Percentiles rank a stretch among this genome's conserved stretches.
These are phyloP conservation scores for Hibiscus syriacus DNA, from an alignment of 345 rosid species.

Conservation along the genomic window DNA sequence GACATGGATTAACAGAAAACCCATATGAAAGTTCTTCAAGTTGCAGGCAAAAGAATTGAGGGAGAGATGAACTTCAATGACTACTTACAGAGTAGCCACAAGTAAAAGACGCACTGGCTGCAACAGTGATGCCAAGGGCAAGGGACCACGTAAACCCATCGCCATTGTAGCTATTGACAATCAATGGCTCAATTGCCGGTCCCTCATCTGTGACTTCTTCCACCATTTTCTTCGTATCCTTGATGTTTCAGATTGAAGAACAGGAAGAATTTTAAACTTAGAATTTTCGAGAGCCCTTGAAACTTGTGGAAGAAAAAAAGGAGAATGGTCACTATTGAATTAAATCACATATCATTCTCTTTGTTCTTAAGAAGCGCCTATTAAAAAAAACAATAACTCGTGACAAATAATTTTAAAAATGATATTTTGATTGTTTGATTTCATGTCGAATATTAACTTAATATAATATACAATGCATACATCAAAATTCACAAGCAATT, in stretches of 20 bases:
- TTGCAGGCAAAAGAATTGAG: background rate
- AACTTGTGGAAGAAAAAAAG: no score
- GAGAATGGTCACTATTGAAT: no score
- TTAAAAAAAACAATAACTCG: no score
- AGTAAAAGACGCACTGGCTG: background rate
- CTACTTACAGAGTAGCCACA: conserved; percentile 2
- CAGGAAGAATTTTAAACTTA: no score
- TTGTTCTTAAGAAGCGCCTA: no score
- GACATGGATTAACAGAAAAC: background rate
- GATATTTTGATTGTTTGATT: no score
- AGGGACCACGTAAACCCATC: background rate
- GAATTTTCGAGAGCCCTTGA: no score
- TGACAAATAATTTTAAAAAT: no score
- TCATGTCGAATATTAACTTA: no score
- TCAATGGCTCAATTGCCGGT: background rate
- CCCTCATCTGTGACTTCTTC: background rate
- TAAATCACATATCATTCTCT: no score
- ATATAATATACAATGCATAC: no score
- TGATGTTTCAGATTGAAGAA: background rate
- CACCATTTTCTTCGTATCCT: background rate
- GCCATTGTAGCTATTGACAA: background rate
- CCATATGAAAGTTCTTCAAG: background rate
- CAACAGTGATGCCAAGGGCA: background rate
- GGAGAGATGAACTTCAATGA: background rate
- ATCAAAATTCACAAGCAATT: no score